These are phyloP conservation scores for Globisporangium cylindrosporum DNA, from an alignment of 352 stramenopile genomes.

Conservation along the genomic window DNA sequence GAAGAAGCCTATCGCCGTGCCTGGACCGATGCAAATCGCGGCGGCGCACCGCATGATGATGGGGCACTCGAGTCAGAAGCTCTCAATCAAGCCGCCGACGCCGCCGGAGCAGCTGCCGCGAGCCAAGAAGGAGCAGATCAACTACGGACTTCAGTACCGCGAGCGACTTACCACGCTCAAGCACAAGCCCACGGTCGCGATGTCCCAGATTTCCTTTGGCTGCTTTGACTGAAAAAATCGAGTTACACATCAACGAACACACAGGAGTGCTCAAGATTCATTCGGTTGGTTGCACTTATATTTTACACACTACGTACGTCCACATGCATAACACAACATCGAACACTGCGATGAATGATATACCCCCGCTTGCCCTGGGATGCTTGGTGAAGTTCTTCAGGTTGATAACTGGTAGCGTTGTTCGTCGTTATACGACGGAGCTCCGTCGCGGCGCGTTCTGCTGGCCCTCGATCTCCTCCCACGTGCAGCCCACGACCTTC, in stretches of 20 bases:
- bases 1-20: conserved; percentile 63
- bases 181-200: conserved; percentile 71
- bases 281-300: conserved; percentile 7
- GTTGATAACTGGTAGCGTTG: not conserved
- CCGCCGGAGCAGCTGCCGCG: conserved; percentile 47
- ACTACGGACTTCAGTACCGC: conserved; percentile 78
- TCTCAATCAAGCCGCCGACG: conserved; percentile 71
- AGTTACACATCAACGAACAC: not conserved
- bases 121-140: conserved; percentile 47
- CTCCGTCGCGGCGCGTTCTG: conserved; percentile 30
- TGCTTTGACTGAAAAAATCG: conserved; percentile 31
- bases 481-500: conserved; percentile 52
- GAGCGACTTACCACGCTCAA: conserved; percentile 72
- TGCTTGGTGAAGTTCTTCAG: not conserved
- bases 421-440: conserved; percentile 23
- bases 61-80: conserved; percentile 79
- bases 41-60: conserved; percentile 80
- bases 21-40: conserved; percentile 70
- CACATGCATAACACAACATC: conserved; percentile 3
- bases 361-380: not conserved
- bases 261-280: not conserved
- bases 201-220: conserved; percentile 79
- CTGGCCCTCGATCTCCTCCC: conserved; percentile 60
- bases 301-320: not conserved
- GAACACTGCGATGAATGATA: not conserved